phyloP scores from a whole-genome alignment of 2,329 filamentous ascomycete genomes.

The Fonsecaea nubica region DNA sequence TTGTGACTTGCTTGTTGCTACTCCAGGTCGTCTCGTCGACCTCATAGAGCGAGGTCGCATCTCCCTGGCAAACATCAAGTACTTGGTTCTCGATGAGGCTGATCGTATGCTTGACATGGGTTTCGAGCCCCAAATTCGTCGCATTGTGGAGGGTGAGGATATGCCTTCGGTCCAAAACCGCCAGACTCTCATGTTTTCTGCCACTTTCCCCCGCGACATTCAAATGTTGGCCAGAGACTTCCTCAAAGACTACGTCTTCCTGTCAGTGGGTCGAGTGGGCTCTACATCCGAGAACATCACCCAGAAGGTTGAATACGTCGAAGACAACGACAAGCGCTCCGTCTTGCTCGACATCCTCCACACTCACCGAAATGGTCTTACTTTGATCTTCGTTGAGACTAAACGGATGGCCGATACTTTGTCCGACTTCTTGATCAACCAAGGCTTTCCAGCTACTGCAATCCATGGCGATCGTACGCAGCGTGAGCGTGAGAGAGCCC shows the following conservation, averaged over 20 bases:
- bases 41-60: constrained; percentile 98
- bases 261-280: constrained; percentile 97
- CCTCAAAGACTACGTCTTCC: constrained; percentile 98
- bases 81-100: constrained; percentile 97
- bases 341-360: constrained; percentile 97
- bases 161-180: constrained; percentile 85
- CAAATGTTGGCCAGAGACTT: constrained; percentile 99
- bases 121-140: constrained; percentile 99
- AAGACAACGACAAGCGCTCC: constrained; percentile 96
- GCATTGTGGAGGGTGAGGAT: constrained; percentile 97
- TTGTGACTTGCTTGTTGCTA: constrained; percentile 95
- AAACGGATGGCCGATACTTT: constrained; percentile 99
- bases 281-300: constrained; percentile 99
- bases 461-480: constrained; percentile 99
- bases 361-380: constrained; percentile 86
- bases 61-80: constrained; percentile 98
- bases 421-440: constrained; percentile 98
- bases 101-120: constrained; percentile 99
- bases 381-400: constrained; percentile 97
- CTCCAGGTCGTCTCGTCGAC: constrained; percentile 95
- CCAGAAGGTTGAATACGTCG: constrained; percentile 97
- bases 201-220: constrained; percentile 98
- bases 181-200: constrained; percentile 99
- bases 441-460: constrained; percentile 96
- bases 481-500: constrained; percentile 95